Base-by-base conservation (phyloP, 352 stramenopile species). In the Pythium coloratum region DNA sequence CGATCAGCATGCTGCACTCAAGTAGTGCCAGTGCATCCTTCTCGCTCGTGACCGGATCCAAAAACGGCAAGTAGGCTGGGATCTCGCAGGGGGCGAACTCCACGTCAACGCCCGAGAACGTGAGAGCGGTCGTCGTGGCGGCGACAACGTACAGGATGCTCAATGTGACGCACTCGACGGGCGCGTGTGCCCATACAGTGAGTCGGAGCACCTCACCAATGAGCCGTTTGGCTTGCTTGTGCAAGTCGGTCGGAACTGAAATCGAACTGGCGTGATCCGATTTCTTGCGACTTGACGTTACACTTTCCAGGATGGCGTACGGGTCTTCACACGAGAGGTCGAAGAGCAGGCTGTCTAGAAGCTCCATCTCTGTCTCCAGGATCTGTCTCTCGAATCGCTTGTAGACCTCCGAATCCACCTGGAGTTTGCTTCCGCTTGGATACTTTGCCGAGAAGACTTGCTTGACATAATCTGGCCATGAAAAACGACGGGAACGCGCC, bases 261-360 rank as follows among this genome's bases (percentile, higher is more conserved):
- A 28, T 32, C n/a, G 55, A 46, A 3, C 12, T 26, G 26, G 30
- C 47, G 40, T 2, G 10, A 40, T 58, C 8, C 30, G 54, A 16
- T 18, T 57, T 80, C 66, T 88, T 88, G 38, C 70, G 59, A 3
- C 62, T 71, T 3, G 71, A 77, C 34, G 81, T 88, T 16, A 93
- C 58, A n/a, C 77, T 47, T n/a, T 94, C 85, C n/a, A 94, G 66
- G 33, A 94, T 59, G 14, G 70, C 67, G 46, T 93, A 94, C 18
- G 79, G 79, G 49, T 96, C 80, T 67, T 87, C 81, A 5, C 76
- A 81, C 12, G 79, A 87, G 14, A 96, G 42, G 49, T 96, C 88
- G 59, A 86, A 96, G 10, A 81, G 84, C 36, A 94, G 47, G 20
- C 84, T 82, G 64, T 96, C 88, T 12, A 96, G 66, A 8, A 96